Conservation (phyloP, 1,139 yeast genomes). For the Kodamaea ohmeri region DNA sequence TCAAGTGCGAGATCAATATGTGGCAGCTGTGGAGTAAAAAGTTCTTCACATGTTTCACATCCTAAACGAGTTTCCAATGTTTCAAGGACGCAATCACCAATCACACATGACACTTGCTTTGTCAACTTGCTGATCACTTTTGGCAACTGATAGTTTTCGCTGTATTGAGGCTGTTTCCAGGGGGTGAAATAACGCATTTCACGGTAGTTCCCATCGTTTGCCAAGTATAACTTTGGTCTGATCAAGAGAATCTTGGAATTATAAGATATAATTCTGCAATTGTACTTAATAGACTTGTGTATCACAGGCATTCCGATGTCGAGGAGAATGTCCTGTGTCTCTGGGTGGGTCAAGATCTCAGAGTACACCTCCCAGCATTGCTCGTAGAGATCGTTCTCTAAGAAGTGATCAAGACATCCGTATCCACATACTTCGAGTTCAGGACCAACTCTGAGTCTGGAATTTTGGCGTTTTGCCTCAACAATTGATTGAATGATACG, state of each 20-base stretch:
- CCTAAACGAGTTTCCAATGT: slow-evolving; percentile 88
- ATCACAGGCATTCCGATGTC: slow-evolving; percentile 95
- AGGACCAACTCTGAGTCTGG: slow-evolving; percentile 90
- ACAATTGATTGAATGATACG: slow-evolving; percentile 78
- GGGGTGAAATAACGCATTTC: slow-evolving; percentile 97
- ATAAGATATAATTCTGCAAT: slow-evolving; percentile 81
- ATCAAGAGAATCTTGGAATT: slow-evolving; percentile 78
- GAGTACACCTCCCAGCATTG: slow-evolving; percentile 96
- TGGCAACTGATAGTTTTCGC: slow-evolving; percentile 74
- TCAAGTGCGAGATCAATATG: slow-evolving; percentile 88
- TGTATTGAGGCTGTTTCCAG: slow-evolving; percentile 77
- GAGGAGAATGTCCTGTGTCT: slow-evolving; percentile 70
- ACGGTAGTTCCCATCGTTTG: slow-evolving; percentile 96
- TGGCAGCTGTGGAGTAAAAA: slow-evolving; percentile 94
- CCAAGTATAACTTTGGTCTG: slow-evolving; percentile 88
- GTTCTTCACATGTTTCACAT: slow-evolving; percentile 95
- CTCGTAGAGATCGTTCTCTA: slow-evolving; percentile 82
- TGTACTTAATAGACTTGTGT: slow-evolving; percentile 84
- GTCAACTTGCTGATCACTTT: slow-evolving; percentile 58
- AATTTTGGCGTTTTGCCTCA: slow-evolving; percentile 72
- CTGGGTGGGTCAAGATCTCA: slow-evolving; percentile 62
- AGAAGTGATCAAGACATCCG: slow-evolving; percentile 93
- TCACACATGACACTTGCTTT: slow-evolving; percentile 62
- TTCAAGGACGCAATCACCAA: slow-evolving; percentile 88
- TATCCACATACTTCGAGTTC: slow-evolving; percentile 93